Evolutionary conservation across 768 basidiomycete species (phyloP).

Genomic region (Strobilomyces echinocephalus): DNA sequence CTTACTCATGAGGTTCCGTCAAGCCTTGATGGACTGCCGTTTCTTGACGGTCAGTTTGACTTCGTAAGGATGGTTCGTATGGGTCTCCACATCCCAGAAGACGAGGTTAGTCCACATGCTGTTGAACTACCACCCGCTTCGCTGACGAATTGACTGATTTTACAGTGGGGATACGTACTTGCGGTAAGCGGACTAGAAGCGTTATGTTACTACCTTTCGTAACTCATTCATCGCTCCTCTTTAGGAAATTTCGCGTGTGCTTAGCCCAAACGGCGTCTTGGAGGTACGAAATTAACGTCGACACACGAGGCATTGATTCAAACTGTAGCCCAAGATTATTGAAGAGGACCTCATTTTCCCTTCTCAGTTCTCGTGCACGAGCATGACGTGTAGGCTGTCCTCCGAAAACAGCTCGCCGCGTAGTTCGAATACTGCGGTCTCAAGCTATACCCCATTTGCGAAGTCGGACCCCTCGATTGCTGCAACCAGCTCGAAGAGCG

Average conservation of each 20-base stretch:
- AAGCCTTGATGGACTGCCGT: conserved; percentile 64
- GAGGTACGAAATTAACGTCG: conserved; percentile 44
- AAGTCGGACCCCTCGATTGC: conserved; percentile 23
- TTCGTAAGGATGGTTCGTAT: conserved; percentile 61
- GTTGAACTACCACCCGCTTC: conserved; percentile 1
- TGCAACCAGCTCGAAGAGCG: conserved; percentile 11
- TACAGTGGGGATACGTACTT: conserved; percentile 60
- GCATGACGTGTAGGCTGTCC: conserved; percentile 11
- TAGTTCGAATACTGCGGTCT: conserved; percentile 28
- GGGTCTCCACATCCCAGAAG: conserved; percentile 67
- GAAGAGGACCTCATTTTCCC: conserved; percentile 76
- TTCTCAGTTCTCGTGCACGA: conserved; percentile 23
- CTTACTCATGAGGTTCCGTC: conserved; percentile 5
- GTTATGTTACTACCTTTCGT: conserved; percentile 10
- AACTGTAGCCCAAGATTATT: conserved; percentile 45
- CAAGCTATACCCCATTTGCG: conserved; percentile 14
- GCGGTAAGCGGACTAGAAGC: conserved; percentile 40
- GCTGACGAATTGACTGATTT: conserved; percentile 16
- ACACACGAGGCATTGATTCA: not conserved
- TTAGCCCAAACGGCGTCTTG: conserved; percentile 56
- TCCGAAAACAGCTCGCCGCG: conserved; percentile 22
- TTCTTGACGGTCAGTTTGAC: conserved; percentile 53
- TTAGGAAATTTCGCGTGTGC: conserved; percentile 64
- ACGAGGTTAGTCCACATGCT: conserved; percentile 44
- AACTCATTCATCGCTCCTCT: conserved; percentile 11